These are phyloP conservation scores for Hanseniaspora pseudoguilliermondii DNA, from an alignment of 805 yeast species.

Conservation along the genomic window DNA sequence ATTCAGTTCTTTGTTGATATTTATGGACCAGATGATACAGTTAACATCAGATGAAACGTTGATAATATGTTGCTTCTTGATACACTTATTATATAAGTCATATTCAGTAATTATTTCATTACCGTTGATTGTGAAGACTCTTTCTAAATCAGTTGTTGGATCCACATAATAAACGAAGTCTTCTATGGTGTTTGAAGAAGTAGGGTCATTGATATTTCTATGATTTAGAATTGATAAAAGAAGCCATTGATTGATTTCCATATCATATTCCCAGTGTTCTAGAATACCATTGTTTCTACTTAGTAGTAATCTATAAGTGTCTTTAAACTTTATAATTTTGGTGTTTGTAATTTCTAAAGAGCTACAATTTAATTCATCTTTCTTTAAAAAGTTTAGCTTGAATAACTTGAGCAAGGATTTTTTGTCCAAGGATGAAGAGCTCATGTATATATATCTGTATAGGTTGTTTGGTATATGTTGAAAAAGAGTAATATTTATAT, in stretches of 20 bases:
- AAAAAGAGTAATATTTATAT: neutral
- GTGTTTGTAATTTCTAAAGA: slow-evolving; percentile 11
- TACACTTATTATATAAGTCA: slow-evolving; percentile 64
- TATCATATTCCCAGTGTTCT: slow-evolving; percentile 31
- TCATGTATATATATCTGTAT: neutral
- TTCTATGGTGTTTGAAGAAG: slow-evolving; percentile 88
- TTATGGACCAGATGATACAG: slow-evolving; percentile 74
- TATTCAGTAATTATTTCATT: slow-evolving; percentile 85
- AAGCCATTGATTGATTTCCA: slow-evolving; percentile 3
- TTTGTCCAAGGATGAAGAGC: neutral
- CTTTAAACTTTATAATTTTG: slow-evolving; percentile 4
- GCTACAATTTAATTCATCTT: neutral
- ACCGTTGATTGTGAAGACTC: slow-evolving; percentile 89
- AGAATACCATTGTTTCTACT: slow-evolving; percentile 91
- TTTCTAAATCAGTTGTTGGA: slow-evolving; percentile 37
- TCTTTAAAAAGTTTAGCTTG: slow-evolving; percentile 9
- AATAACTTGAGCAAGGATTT: slow-evolving; percentile 3
- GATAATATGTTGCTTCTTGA: slow-evolving; percentile 70
- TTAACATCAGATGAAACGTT: slow-evolving; percentile 39
- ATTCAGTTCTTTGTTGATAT: slow-evolving; percentile 46
- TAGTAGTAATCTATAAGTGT: slow-evolving; percentile 51
- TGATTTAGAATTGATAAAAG: slow-evolving; percentile 50
- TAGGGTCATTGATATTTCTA: slow-evolving; percentile 41
- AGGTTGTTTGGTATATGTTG: neutral
- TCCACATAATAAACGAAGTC: slow-evolving; percentile 65